Conservation (phyloP, 805 yeast genomes). For the Candida nitratophila region DNA sequence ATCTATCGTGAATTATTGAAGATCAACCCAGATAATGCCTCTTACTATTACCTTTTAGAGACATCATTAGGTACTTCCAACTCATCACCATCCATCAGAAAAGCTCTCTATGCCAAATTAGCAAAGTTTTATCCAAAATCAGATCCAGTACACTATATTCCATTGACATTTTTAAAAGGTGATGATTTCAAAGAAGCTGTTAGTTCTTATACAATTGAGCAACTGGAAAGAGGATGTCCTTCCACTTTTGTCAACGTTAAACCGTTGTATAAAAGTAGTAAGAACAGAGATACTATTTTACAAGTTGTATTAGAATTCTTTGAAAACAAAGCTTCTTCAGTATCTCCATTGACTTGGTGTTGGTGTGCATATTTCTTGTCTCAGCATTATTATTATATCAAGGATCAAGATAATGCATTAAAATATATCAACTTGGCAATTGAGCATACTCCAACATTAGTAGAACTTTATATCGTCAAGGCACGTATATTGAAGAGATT, state of each 20-base stretch:
- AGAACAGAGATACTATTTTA: constrained; percentile 36
- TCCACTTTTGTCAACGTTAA: constrained; percentile 83
- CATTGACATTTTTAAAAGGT: constrained; percentile 63
- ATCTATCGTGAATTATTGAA: constrained; percentile 63
- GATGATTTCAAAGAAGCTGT: constrained; percentile 38
- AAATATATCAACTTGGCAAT: constrained; percentile 56
- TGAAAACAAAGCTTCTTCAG: constrained; percentile 14
- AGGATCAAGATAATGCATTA: constrained; percentile 47
- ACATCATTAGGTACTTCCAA: constrained; percentile 45
- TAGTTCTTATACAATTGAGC: constrained; percentile 46
- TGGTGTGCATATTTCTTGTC: constrained; percentile 79
- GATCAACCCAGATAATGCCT: constrained; percentile 77
- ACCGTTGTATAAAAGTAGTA: constrained; percentile 55
- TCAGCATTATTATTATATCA: constrained; percentile 61
- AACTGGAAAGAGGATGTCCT: constrained; percentile 78
- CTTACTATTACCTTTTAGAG: constrained; percentile 64
- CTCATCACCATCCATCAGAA: constrained; percentile 41
- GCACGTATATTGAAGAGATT: constrained; percentile 74
- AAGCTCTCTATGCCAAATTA: constrained; percentile 58
- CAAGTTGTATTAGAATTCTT: constrained; percentile 46
- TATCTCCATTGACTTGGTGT: constrained; percentile 36
- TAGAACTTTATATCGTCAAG: constrained; percentile 73
- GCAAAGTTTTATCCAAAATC: constrained; percentile 71
- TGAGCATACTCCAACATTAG: constrained; percentile 72
- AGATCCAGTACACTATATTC: constrained; percentile 73